These are phyloP conservation scores for Suillus luteus DNA, from an alignment of 768 basidiomycete genomes.

Conservation along the genomic window DNA sequence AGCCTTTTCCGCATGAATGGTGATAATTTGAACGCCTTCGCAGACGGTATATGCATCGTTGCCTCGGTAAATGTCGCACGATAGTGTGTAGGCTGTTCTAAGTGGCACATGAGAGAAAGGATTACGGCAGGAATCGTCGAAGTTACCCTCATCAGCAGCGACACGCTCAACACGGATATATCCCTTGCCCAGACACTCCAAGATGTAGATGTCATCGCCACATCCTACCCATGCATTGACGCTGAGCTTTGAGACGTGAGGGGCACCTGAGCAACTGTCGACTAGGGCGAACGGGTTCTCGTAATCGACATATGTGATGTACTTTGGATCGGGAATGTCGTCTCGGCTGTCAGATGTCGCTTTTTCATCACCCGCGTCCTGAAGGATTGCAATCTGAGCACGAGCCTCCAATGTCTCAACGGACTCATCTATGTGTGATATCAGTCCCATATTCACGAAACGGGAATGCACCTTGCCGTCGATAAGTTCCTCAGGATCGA, in stretches of 20 bases:
- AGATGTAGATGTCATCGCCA: conserved; percentile 66
- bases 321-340: conserved; percentile 54
- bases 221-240: conserved; percentile 79
- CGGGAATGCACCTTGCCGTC: conserved; percentile 48
- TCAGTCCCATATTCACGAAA: conserved; percentile 12
- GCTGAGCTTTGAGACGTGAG: conserved; percentile 57
- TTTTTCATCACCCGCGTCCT: conserved; percentile 9
- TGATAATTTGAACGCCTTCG: conserved; percentile 46
- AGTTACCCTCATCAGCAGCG: conserved; percentile 38
- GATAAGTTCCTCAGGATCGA: conserved; percentile 67
- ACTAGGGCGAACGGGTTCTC: conserved; percentile 71
- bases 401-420: conserved; percentile 49
- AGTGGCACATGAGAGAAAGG: not conserved
- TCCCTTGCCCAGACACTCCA: conserved; percentile 75
- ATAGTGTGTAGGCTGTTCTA: conserved; percentile 36
- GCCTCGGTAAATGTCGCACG: conserved; percentile 58
- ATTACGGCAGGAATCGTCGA: not conserved
- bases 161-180: conserved; percentile 61
- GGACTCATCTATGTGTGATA: conserved; percentile 46
- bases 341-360: conserved; percentile 25
- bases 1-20: conserved; percentile 55
- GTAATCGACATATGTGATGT: conserved; percentile 75
- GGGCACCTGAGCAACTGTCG: conserved; percentile 49
- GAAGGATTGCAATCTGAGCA: conserved; percentile 26
- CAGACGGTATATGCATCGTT: conserved; percentile 45